These are phyloP conservation scores for Aquanectria penicillioides DNA, from an alignment of 2,329 filamentous ascomycete genomes.

Conservation along the genomic window DNA sequence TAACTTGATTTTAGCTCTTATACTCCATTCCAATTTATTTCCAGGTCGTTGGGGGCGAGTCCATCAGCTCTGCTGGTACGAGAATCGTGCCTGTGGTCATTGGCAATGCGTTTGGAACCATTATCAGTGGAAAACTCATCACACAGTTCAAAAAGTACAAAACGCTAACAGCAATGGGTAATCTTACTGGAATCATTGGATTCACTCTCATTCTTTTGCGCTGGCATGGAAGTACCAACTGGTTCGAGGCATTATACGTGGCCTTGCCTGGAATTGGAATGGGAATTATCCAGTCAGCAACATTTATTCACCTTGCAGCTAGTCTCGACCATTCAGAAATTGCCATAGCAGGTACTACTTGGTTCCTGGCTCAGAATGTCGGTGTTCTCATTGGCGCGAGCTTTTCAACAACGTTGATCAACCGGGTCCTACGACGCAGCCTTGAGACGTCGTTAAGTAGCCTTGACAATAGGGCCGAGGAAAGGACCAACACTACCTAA, in stretches of 20 bases:
- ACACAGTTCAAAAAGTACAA: constrained; percentile 14
- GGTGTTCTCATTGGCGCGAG: constrained; percentile 16
- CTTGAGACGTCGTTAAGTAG: neutral
- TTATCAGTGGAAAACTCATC: constrained; percentile 9
- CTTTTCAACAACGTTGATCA: constrained; percentile 16
- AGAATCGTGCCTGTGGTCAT: constrained; percentile 17
- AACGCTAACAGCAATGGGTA: neutral
- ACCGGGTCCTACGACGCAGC: neutral
- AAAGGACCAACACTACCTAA: neutral
- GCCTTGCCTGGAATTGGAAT: constrained; percentile 13
- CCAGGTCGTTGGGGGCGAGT: constrained; percentile 14
- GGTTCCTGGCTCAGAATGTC: constrained; percentile 18
- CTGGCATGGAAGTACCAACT: constrained; percentile 7
- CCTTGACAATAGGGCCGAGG: neutral
- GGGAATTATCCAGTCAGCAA: constrained; percentile 20
- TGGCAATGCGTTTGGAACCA: constrained; percentile 16
- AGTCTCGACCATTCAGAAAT: constrained; percentile 9
- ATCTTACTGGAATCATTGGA: neutral
- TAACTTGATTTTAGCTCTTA: neutral
- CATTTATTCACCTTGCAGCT: constrained; percentile 16
- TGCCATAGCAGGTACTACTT: constrained; percentile 11
- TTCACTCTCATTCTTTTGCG: constrained; percentile 5
- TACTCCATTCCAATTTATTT: constrained; percentile 20
- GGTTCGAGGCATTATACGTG: constrained; percentile 5
- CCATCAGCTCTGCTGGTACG: constrained; percentile 5